Conservation (phyloP, 2,329 filamentous ascomycete species). For the Fusarium compactum region DNA sequence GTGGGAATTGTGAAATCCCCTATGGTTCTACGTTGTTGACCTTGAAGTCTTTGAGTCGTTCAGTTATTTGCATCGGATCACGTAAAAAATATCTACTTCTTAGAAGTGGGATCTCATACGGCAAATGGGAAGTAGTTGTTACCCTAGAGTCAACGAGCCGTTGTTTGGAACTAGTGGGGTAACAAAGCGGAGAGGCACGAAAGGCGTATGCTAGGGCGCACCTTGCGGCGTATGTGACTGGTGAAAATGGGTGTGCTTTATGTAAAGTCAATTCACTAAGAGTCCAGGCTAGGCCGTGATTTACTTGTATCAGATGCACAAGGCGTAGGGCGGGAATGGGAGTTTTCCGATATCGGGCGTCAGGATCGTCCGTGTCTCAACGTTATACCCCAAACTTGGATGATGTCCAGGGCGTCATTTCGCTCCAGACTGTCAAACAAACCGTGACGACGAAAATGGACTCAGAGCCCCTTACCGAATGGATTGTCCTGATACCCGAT, state of each 20-base stretch:
- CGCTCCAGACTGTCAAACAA: not conserved
- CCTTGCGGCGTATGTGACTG: not conserved
- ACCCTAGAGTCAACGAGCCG: not conserved
- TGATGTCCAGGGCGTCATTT: not conserved
- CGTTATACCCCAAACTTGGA: not conserved
- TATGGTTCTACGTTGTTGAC: no score
- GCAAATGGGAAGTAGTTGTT: not conserved
- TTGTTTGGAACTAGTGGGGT: not conserved
- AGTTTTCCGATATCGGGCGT: not conserved
- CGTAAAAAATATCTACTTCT: not conserved
- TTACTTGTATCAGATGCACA: not conserved
- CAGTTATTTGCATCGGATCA: not conserved
- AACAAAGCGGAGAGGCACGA: not conserved
- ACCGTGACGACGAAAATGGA: not conserved
- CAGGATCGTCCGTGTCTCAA: not conserved
- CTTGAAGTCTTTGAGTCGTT: no score
- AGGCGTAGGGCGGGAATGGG: not conserved
- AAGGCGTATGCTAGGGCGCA: not conserved
- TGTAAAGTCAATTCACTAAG: not conserved
- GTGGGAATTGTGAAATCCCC: no score
- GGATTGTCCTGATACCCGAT: slow-evolving; percentile 1
- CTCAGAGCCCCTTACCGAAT: not conserved
- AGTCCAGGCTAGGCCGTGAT: not conserved
- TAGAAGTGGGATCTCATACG: not conserved
- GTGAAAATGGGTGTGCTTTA: not conserved